Evolutionary conservation across 2,329 filamentous ascomycete genomes (phyloP).

Genomic region (Penicillium janthinellum): DNA sequence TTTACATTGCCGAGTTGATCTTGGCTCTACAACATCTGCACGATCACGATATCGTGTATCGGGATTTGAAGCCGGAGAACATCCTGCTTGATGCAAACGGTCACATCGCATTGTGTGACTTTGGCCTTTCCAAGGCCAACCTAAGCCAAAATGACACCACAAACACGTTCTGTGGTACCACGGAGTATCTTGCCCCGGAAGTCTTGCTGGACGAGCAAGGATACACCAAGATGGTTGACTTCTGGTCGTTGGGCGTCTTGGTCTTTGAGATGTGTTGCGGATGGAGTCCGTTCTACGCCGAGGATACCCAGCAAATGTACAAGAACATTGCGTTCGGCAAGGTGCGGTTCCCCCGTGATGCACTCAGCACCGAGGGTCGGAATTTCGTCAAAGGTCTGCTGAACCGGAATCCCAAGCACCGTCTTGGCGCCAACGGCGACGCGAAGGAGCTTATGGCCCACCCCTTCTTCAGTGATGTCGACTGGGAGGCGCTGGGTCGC

Average conservation of each 20-base stretch:
- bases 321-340: slow-evolving; percentile 99
- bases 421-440: slow-evolving; percentile 86
- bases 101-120: slow-evolving; percentile 96
- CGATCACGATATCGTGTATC: slow-evolving; percentile 96
- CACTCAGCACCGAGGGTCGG: slow-evolving; percentile 87
- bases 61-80: slow-evolving; percentile 96
- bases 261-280: slow-evolving; percentile 99
- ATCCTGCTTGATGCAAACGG: slow-evolving; percentile 96
- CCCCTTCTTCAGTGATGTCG: slow-evolving; percentile 89
- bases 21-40: slow-evolving; percentile 93
- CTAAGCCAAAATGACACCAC: slow-evolving; percentile 96
- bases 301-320: slow-evolving; percentile 99
- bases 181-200: slow-evolving; percentile 94
- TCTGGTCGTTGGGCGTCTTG: slow-evolving; percentile 95
- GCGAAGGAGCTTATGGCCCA: slow-evolving; percentile 93
- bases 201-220: slow-evolving; percentile 94
- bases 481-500: slow-evolving; percentile 84
- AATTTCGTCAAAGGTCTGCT: slow-evolving; percentile 98
- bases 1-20: slow-evolving; percentile 98
- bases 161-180: slow-evolving; percentile 98
- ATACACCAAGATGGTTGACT: slow-evolving; percentile 99
- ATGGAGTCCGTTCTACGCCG: slow-evolving; percentile 98
- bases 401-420: slow-evolving; percentile 95
- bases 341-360: slow-evolving; percentile 92
- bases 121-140: slow-evolving; percentile 96